Base-by-base conservation (phyloP, 2,329 filamentous ascomycete genomes). In the Pestalotiopsis sp. region DNA sequence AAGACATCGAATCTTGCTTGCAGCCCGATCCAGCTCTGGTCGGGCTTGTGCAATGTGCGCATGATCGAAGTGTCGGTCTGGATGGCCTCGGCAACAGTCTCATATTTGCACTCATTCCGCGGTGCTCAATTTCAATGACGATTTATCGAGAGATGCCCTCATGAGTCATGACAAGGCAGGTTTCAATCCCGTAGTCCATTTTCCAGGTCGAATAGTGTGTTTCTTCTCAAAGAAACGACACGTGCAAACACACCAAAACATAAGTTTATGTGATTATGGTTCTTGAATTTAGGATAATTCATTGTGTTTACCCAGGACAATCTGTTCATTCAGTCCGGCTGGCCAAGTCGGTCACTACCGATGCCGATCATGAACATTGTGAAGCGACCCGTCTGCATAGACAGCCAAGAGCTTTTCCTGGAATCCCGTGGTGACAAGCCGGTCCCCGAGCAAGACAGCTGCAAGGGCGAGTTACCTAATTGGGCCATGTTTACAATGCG, bases 231-330 rank as follows among this genome's bases (percentile, higher is more conserved):
- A 64, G 61, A 64, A 64, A 64, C 61, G 39, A 17, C 36, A 38
- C 39, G 17, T 27, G 17, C 9, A 20, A 23, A 14, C 20, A 64
- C 61, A 64, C 61, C 27, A 64, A 36, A 64, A 64, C 61, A n/a
- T 38, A 36, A 20, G 59, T 41, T 62, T 62, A 4, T 41, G 25
- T 13, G 36, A 38, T 14, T 38, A 38, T 62, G 27, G n/a, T 41
- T 41, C 59, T 62, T 36, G 57, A 12, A 52, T 64, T 64, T 64
- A 64, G 63, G 45, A 65, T 65, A 65, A 65, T 57, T 55, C 17
- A 17, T 58, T 13, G 49, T 65, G 41, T 38, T 58, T 65, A 20
- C 12, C 23, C 41, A 25, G 27, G 38, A 49, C 41, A 17, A 38
- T 41, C 52, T 36, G 31, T 36, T 31, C 55, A 31, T 12, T 23